Base-by-base conservation (phyloP, 441 rosid species). In the Gossypium gossypioides region DNA sequence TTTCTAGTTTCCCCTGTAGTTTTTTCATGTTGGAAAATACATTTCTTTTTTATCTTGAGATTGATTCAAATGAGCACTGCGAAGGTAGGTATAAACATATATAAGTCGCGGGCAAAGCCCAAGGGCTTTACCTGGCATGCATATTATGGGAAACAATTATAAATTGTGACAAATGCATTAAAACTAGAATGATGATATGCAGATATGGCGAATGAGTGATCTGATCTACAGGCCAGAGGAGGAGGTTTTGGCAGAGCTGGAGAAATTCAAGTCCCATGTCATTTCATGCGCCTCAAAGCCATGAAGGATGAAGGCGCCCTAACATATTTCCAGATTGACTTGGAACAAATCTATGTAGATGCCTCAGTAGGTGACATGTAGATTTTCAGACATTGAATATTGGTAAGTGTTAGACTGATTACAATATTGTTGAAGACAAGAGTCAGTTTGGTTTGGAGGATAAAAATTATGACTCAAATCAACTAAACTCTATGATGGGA, bases 201-300 rank as follows among this genome's bases (percentile, higher is more conserved):
- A 95, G 99, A 89, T 95, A 85, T 95, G 99, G 99, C 85, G 99
- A 21, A 92, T 95, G 99, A 91, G 87, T 65, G 99, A 95, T 84
- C 78, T 95, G 85, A 81, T 95, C 77, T 95, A 92, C 83, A 80
- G 97, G 80, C 97, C 99, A 0, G 92, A 95, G 72, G 98, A 95
- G 46, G 99, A 95, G 82, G 98, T 95, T 4, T 55, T 95, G 76
- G 84, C 86, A 2, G 99, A 95, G 84, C 88, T 95, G 64, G 98
- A 91, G 82, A 95, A 88, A 83, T 92, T 92, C 88, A 95, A 95
- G 84, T 82, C 97, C 0, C 97, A 92, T 64, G 90, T 95, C 22
- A 67, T 91, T 77, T 74, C 88, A 46, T 90, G 97, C 66, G 79
- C 88, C 7, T 73, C 89, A 21, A 85, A 88, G 84, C 72, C 89